phyloP scores from a whole-genome alignment of 148 eudicot species.

The Rhododendron henanense region DNA sequence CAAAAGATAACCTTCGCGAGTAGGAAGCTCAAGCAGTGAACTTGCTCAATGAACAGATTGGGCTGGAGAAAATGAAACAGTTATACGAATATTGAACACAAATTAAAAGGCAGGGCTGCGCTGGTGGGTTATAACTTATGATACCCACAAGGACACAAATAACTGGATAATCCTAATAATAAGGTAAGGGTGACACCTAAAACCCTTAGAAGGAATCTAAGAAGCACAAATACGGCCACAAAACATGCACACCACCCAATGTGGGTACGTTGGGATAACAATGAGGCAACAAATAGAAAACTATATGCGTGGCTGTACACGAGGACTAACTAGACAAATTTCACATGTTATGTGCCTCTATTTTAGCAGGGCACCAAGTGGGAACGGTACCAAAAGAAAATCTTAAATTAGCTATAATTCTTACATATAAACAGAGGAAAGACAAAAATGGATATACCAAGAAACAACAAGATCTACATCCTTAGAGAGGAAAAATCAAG shows the following conservation, averaged over 20 bases:
- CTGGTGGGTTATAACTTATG: not conserved
- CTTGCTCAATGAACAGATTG: not conserved
- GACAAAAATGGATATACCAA: not conserved
- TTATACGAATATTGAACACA: not conserved
- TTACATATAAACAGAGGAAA: not conserved
- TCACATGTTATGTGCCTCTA: not conserved
- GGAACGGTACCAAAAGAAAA: not conserved
- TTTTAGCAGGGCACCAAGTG: not conserved
- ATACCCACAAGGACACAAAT: not conserved
- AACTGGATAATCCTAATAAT: not conserved
- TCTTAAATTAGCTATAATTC: not conserved
- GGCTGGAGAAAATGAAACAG: not conserved
- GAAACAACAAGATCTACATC: not conserved
- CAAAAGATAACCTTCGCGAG: not conserved
- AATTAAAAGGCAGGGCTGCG: not conserved
- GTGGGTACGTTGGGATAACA: not conserved
- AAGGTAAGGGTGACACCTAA: not conserved
- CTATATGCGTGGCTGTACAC: not conserved
- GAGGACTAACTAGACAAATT: not conserved
- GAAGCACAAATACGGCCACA: not conserved
- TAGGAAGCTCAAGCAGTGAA: not conserved
- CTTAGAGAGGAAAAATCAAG: not conserved
- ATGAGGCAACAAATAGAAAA: not conserved
- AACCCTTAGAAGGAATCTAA: not conserved
- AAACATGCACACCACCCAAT: not conserved